Evolutionary conservation across 148 eudicot genomes (phyloP), one percentile per base, ranked within the genome.

Genomic region (Camellia lanceoleosa): DNA sequence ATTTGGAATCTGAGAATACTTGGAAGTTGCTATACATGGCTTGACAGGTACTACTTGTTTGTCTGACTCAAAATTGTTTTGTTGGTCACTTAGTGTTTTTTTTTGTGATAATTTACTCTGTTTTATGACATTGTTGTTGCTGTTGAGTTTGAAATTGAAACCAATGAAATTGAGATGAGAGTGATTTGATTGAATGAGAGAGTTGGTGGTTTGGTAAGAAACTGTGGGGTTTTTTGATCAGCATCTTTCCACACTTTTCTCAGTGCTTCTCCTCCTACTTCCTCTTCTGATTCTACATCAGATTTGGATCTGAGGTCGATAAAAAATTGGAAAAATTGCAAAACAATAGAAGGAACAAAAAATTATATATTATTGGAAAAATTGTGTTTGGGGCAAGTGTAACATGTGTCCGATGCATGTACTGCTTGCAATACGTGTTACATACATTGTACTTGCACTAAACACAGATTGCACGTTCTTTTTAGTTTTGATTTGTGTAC

Each of bases 241-340:
- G 82, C 90, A 55, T 93, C 97, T 69, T 90, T 92, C 87, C 88
- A 88, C 83, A 88, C 90, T 80, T 84, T 87, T 72, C 86, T 89
- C 51, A 90, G 86, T 81, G 90, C 73, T 67, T 90, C 95, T 71
- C 90, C 91, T 30, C 89, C 91, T 30, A 83, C 84, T 78, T 86
- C 90, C 7, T 87, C 89, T 13, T 79, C 97, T 0, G 94, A 84
- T 82, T 91, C 85, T 74, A 88, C 94, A 42, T 92, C 97, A 78
- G 95, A 90, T 87, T 89, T 93, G 83, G 95, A 93, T 86, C 95
- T 9, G 86, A 92, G 94, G 97, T 91, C 61, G 68, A 5, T 49
- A 41, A 38, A 23, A 49, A 49, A 18, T 23, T 23, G 30, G 30
- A 23, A 23, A 23, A 23, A 56, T 51, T 49, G 38, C 38, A 11